A percentile compares a stretch with the other conserved stretches of the same genome.
These are phyloP conservation scores for Gloeophyllum trabeum DNA, from an alignment of 768 basidiomycete genomes.

Conservation along the genomic window DNA sequence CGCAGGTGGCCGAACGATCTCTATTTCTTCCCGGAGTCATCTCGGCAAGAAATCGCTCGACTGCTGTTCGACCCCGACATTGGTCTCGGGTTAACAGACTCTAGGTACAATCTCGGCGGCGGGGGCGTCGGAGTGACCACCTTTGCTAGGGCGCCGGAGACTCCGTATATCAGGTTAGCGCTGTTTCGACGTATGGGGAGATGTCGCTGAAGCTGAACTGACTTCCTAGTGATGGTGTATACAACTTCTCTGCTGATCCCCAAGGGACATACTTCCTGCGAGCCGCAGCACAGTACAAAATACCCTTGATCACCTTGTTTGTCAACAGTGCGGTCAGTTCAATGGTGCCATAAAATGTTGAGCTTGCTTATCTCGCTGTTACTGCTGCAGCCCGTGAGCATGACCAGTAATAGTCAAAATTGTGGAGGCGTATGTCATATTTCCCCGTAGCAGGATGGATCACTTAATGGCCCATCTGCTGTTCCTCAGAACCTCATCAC, in stretches of 20 bases:
- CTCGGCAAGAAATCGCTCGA: slow-evolving; percentile 26
- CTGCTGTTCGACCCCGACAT: slow-evolving; percentile 23
- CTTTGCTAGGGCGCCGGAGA: slow-evolving; percentile 24
- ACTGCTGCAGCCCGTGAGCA: slow-evolving; percentile 7
- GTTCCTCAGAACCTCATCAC: slow-evolving; percentile 8
- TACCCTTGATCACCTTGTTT: slow-evolving; percentile 28
- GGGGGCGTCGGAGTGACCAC: slow-evolving; percentile 31
- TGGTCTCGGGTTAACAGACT: slow-evolving; percentile 30
- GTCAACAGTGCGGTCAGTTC: slow-evolving; percentile 24
- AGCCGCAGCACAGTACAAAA: slow-evolving; percentile 23
- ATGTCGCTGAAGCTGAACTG: slow-evolving; percentile 5
- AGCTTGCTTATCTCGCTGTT: not conserved
- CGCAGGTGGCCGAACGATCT: slow-evolving; percentile 36
- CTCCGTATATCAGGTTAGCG: slow-evolving; percentile 18
- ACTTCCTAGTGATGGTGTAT: slow-evolving; percentile 19
- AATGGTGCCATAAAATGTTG: not conserved
- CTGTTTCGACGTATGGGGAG: not conserved
- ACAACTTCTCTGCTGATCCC: slow-evolving; percentile 26
- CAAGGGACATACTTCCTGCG: slow-evolving; percentile 28
- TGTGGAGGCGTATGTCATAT: too few species aligned
- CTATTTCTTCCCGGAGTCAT: slow-evolving; percentile 26
- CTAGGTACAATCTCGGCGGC: slow-evolving; percentile 30
- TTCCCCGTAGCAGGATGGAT: too few species aligned
- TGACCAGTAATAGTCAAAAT: slow-evolving; percentile 9
- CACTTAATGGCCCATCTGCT: too few species aligned